Conservation (phyloP, 2,329 filamentous ascomycete genomes). For the Calycina herbarum region DNA sequence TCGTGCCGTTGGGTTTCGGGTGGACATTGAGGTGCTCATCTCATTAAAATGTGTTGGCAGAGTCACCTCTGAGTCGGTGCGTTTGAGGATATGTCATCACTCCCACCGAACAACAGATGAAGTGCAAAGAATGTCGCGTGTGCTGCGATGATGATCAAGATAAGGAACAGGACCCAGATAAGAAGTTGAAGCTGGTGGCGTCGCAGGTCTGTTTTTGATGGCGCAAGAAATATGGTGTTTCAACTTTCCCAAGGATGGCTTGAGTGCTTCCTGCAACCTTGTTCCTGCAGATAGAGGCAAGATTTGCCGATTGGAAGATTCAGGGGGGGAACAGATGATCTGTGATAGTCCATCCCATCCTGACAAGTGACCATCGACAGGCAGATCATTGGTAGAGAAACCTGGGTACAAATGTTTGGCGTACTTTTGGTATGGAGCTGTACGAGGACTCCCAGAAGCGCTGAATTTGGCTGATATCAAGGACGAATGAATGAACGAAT, state of each 20-base stretch:
- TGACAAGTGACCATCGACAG: neutral
- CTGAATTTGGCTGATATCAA: no score
- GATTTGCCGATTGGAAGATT: constrained; percentile 1
- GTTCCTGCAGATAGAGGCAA: neutral
- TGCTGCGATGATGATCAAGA: neutral
- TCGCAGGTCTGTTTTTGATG: neutral
- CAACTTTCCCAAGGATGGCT: neutral
- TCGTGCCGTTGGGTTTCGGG: no score
- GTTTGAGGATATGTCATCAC: neutral
- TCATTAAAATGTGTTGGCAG: no score
- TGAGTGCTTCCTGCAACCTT: no score
- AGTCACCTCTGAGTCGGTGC: neutral
- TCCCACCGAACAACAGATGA: neutral
- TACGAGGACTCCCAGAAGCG: neutral
- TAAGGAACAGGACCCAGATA: neutral
- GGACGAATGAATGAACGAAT: no score
- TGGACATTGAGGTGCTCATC: no score
- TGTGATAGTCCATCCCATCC: neutral
- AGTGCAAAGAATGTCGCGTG: no score
- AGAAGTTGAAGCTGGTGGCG: constrained; percentile 5
- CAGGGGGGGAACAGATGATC: neutral
- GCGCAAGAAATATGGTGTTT: neutral
- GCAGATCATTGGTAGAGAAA: constrained; percentile 5
- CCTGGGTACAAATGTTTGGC: neutral
- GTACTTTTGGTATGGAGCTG: neutral